Percentiles rank a stretch among this genome's conserved stretches.
phyloP scores from a whole-genome alignment of 257 asterid species.

The Solanum commersonii region DNA sequence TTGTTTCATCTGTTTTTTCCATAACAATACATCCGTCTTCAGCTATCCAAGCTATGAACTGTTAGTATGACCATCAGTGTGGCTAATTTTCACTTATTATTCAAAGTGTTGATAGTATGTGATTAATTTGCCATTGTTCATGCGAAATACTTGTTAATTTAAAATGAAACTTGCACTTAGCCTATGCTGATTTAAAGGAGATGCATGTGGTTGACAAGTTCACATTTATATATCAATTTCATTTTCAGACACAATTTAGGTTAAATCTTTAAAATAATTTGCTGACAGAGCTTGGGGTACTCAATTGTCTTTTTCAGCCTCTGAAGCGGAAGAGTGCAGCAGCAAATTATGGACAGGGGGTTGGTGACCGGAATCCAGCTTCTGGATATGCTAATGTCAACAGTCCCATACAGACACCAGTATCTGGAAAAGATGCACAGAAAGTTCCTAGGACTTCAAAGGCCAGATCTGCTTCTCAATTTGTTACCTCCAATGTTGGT shows the following conservation, averaged over 20 bases:
- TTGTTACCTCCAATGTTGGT: conserved; percentile 55
- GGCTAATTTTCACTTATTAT: neutral
- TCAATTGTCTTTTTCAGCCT: conserved; percentile 27
- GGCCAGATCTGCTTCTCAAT: conserved; percentile 54
- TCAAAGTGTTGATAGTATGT: neutral
- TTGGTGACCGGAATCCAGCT: conserved; percentile 34
- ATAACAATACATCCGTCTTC: neutral
- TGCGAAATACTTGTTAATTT: neutral
- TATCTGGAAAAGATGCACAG: conserved; percentile 56
- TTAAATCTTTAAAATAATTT: neutral
- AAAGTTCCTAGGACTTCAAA: conserved; percentile 65
- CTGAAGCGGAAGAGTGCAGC: conserved; percentile 53
- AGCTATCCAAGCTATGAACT: neutral
- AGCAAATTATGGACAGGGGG: conserved; percentile 36
- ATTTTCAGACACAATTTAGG: neutral
- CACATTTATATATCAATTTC: neutral
- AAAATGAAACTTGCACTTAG: neutral
- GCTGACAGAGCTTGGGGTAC: neutral
- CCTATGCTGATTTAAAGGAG: neutral
- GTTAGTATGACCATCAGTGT: neutral
- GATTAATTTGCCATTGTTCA: neutral
- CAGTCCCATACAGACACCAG: conserved; percentile 50
- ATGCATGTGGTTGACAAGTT: neutral
- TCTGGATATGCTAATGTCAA: conserved; percentile 23
- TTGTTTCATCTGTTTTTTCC: neutral